Percentiles rank a stretch among this genome's conserved stretches.
Conservation (phyloP, 805 yeast species). For the Kuraishia borneana region DNA sequence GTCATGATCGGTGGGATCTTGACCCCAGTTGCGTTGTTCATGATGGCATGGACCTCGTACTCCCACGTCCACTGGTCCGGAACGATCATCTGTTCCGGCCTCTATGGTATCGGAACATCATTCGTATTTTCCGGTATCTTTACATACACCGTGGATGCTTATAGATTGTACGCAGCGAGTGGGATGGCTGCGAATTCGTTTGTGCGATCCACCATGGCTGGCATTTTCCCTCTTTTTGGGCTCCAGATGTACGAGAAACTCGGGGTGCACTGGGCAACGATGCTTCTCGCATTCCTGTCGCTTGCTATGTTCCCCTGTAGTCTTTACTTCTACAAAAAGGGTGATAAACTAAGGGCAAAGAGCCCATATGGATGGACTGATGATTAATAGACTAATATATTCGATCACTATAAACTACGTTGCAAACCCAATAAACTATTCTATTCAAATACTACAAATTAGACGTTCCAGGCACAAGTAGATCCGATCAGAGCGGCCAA, state of each 20-base stretch:
- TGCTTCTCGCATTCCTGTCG: constrained; percentile 38
- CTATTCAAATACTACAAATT: too few species aligned
- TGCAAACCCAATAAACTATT: too few species aligned
- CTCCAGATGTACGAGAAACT: constrained; percentile 42
- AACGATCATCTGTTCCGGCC: constrained; percentile 30
- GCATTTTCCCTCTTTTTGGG: constrained; percentile 47
- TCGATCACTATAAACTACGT: too few species aligned
- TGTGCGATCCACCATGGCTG: constrained; percentile 42
- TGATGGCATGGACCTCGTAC: constrained; percentile 49
- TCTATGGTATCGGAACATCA: constrained; percentile 34
- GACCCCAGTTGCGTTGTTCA: constrained; percentile 43
- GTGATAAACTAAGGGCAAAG: constrained; percentile 29
- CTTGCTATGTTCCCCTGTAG: constrained; percentile 44
- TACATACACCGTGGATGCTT: constrained; percentile 29
- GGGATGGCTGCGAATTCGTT: constrained; percentile 40
- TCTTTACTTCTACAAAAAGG: constrained; percentile 37
- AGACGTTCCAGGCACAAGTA: constrained; percentile 50
- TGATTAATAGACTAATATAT: too few species aligned
- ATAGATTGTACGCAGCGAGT: constrained; percentile 38
- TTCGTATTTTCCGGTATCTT: constrained; percentile 27
- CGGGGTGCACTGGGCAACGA: constrained; percentile 49
- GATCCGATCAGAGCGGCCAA: constrained; percentile 42
- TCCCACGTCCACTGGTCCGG: constrained; percentile 42
- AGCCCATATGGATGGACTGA: constrained; percentile 35
- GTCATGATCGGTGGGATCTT: constrained; percentile 43